These are phyloP conservation scores for Botrytis byssoidea DNA, from an alignment of 2,329 filamentous ascomycete genomes.

Conservation along the genomic window DNA sequence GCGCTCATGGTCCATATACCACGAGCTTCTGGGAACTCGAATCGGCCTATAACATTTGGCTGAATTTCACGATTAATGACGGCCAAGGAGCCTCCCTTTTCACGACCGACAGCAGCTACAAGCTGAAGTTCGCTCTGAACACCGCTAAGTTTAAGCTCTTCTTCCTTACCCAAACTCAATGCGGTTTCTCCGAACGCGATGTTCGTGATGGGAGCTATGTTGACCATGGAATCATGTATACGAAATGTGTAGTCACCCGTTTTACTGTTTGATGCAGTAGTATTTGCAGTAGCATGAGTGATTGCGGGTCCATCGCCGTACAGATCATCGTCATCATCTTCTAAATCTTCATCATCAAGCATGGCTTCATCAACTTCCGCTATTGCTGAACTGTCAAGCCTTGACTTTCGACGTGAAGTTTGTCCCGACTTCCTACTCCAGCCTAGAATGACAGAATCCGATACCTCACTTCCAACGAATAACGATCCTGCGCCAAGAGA, in stretches of 20 bases:
- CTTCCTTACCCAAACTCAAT: slow-evolving; percentile 46
- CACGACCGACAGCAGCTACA: slow-evolving; percentile 61
- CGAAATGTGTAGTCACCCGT: slow-evolving; percentile 69
- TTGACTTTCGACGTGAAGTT: slow-evolving; percentile 60
- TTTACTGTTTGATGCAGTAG: slow-evolving; percentile 44
- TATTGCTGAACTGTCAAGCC: slow-evolving; percentile 46
- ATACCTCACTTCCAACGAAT: slow-evolving; percentile 82
- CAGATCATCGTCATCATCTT: slow-evolving; percentile 59
- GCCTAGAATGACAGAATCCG: slow-evolving; percentile 77
- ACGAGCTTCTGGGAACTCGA: slow-evolving; percentile 70
- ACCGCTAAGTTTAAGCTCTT: slow-evolving; percentile 45
- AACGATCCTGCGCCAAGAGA: slow-evolving; percentile 66
- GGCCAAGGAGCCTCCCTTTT: slow-evolving; percentile 67
- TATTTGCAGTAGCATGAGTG: slow-evolving; percentile 39
- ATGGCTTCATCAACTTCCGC: slow-evolving; percentile 57
- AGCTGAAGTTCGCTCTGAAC: slow-evolving; percentile 59
- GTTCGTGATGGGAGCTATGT: slow-evolving; percentile 76
- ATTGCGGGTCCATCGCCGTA: slow-evolving; percentile 57
- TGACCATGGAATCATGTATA: slow-evolving; percentile 73
- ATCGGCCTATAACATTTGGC: slow-evolving; percentile 66
- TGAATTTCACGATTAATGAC: slow-evolving; percentile 76
- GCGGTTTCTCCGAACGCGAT: slow-evolving; percentile 64
- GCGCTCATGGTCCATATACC: slow-evolving; percentile 79
- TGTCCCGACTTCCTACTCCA: slow-evolving; percentile 69
- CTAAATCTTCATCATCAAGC: slow-evolving; percentile 47